Conservation (phyloP, 257 asterid species). For the Ehretia macrophylla region DNA sequence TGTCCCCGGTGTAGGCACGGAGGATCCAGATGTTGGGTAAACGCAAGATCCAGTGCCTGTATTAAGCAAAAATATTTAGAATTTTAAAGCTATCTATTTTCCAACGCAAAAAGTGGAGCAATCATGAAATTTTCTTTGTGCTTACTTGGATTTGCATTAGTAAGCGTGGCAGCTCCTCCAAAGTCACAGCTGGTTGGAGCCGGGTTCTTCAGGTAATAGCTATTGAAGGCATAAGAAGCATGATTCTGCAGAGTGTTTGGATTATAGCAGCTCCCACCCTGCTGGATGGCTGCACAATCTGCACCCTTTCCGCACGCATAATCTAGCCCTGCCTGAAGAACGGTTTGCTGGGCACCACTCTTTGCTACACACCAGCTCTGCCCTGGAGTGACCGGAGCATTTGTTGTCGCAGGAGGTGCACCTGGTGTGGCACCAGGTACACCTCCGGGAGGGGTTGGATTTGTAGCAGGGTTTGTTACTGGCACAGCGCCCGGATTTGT, state of each 20-base stretch:
- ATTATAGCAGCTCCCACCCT: constrained; percentile 59
- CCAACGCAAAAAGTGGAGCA: neutral
- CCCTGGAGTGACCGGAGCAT: constrained; percentile 42
- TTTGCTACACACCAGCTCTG: constrained; percentile 91
- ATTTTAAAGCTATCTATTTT: neutral
- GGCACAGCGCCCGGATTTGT: constrained; percentile 30
- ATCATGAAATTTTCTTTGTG: neutral
- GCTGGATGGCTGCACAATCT: constrained; percentile 76
- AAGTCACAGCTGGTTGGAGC: constrained; percentile 75
- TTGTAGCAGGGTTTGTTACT: constrained; percentile 26
- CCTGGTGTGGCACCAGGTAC: constrained; percentile 5
- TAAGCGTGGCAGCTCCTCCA: constrained; percentile 67
- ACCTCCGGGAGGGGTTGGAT: constrained; percentile 34
- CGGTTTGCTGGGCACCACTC: constrained; percentile 42
- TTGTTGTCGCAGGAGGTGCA: constrained; percentile 32
- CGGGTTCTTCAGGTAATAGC: constrained; percentile 80
- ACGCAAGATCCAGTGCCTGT: constrained; percentile 77
- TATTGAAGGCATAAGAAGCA: constrained; percentile 84
- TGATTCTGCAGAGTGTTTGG: constrained; percentile 62
- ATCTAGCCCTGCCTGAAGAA: constrained; percentile 69
- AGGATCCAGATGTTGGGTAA: constrained; percentile 38
- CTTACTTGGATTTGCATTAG: constrained; percentile 82
- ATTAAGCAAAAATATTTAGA: constrained; percentile 7
- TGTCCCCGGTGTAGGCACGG: constrained; percentile 24
- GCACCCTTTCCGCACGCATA: constrained; percentile 92